Percentiles rank a stretch among this genome's conserved stretches.
phyloP scores from a whole-genome alignment of 2,329 filamentous ascomycete species.

The Zymoseptoria pseudotritici region DNA sequence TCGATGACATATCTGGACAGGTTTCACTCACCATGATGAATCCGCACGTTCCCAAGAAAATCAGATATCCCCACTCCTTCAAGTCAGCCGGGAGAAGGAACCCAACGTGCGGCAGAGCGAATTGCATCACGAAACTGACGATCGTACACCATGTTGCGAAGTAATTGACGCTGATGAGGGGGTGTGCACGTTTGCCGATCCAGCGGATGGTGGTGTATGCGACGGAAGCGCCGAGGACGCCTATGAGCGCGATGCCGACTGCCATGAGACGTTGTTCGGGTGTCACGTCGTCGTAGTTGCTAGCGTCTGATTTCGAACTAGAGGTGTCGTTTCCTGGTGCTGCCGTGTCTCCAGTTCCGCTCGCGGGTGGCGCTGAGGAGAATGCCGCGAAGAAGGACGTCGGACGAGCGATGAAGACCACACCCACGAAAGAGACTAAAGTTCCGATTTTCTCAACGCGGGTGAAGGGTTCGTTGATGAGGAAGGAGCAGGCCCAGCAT shows the following conservation, averaged over 20 bases:
- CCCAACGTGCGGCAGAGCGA: constrained; percentile 47
- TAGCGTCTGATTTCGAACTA: constrained; percentile 19
- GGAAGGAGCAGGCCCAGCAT: constrained; percentile 70
- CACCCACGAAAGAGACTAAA: constrained; percentile 66
- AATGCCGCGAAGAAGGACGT: constrained; percentile 45
- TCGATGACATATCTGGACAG: neutral
- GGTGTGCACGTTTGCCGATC: constrained; percentile 72
- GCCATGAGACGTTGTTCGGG: constrained; percentile 61
- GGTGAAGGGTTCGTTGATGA: constrained; percentile 71
- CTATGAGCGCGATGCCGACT: constrained; percentile 64
- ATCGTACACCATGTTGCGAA: constrained; percentile 65
- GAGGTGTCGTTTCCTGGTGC: constrained; percentile 27
- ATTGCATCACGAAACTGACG: constrained; percentile 56
- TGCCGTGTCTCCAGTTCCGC: constrained; percentile 26
- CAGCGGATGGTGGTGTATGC: constrained; percentile 70
- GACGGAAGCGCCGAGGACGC: constrained; percentile 66
- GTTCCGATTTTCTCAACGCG: constrained; percentile 68
- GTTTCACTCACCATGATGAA: constrained; percentile 55
- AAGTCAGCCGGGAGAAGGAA: constrained; percentile 49
- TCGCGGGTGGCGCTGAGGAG: constrained; percentile 26
- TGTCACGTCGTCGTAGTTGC: constrained; percentile 42
- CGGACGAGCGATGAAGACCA: constrained; percentile 75
- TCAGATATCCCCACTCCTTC: constrained; percentile 59
- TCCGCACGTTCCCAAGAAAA: constrained; percentile 63
- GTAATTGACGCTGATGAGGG: constrained; percentile 80